Percentiles rank a stretch among this genome's conserved stretches.
phyloP scores from a whole-genome alignment of 2,329 filamentous ascomycete species.

The Aspergillus japonicus region DNA sequence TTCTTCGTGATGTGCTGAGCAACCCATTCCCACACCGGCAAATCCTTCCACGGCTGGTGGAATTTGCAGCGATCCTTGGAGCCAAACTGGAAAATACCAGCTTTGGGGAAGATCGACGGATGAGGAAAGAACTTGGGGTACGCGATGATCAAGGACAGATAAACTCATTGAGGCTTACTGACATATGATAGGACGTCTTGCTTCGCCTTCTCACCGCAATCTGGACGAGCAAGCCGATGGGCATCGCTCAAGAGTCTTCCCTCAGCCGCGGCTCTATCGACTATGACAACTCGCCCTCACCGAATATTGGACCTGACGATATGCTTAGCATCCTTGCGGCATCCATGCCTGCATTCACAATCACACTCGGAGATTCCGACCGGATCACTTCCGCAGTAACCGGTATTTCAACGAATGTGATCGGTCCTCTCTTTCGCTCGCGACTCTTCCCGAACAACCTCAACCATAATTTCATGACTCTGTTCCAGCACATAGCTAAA shows the following conservation, averaged over 20 bases:
- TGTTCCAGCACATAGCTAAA: conserved; percentile 74
- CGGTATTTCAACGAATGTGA: conserved; percentile 78
- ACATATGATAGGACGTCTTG: conserved; percentile 71
- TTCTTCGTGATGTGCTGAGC: conserved; percentile 81
- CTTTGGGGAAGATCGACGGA: conserved; percentile 89
- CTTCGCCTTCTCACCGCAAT: conserved; percentile 84
- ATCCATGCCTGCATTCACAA: conserved; percentile 76
- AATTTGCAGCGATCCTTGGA: conserved; percentile 85
- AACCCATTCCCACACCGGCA: conserved; percentile 96
- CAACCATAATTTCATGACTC: conserved; percentile 65
- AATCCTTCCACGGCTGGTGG: conserved; percentile 78
- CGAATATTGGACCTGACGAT: conserved; percentile 62
- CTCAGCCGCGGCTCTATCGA: conserved; percentile 42
- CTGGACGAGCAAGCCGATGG: conserved; percentile 82
- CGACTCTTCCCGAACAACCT: conserved; percentile 86
- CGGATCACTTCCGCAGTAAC: conserved; percentile 74
- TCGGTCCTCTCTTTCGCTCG: conserved; percentile 77
- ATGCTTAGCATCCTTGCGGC: conserved; percentile 75
- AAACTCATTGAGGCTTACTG: conserved; percentile 15
- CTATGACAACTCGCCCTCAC: conserved; percentile 39
- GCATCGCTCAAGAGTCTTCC: conserved; percentile 61
- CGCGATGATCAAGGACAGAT: conserved; percentile 36
- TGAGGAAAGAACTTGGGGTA: conserved; percentile 85
- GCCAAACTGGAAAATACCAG: conserved; percentile 98
- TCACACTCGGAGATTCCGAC: conserved; percentile 82